Evolutionary conservation across 805 yeast genomes (phyloP), one percentile per base, ranked within the genome.

Genomic region (Monosporozyma unispora): DNA sequence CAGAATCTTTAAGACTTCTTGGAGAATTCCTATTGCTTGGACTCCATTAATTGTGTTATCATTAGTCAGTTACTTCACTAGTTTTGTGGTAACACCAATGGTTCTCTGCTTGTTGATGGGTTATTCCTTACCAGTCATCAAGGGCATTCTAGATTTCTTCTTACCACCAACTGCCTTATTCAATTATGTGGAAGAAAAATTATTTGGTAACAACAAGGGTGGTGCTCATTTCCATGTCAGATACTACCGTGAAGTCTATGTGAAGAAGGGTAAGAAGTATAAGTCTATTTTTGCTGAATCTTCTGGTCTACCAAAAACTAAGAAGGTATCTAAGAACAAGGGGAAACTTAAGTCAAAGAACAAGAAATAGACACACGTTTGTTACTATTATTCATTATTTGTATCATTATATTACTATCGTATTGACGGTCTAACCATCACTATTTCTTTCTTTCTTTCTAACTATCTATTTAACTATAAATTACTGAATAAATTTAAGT

Each of bases 241-340:
- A 41, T 87, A 77, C 62, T 73, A 80, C 52, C 74, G 70, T 50
- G 95, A 87, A 67, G 70, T 72, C 48, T 74, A 70, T 41, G 57
- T 69, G 45, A 72, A 82, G 54, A 57, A 57, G 14, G 57, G 57
- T 22, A 55, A 52, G 11, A 58, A 57, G 27, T 68, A 67, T 50
- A 59, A 58, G n/a, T 61, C 70, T 14, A 22, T 68, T 10, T 58
- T 61, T 27, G 53, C 45, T 16, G 48, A 44, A 21, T 19, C 18
- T 23, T 28, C 46, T 1, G 23, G 19, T 18, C 31, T 48, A 31
- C 50, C 50, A 6, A 37, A 31, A 35, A 23, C 42, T 10, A 47
- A 41, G 31, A 31, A 35, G n/a, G 11, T 25, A 22, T 27, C 7
- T 18, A 19, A 18, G 10, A 37, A 38, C 25, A 46, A 39, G 25